Conservation (phyloP, 2,329 filamentous ascomycete species). For the Rutstroemia sp. region DNA sequence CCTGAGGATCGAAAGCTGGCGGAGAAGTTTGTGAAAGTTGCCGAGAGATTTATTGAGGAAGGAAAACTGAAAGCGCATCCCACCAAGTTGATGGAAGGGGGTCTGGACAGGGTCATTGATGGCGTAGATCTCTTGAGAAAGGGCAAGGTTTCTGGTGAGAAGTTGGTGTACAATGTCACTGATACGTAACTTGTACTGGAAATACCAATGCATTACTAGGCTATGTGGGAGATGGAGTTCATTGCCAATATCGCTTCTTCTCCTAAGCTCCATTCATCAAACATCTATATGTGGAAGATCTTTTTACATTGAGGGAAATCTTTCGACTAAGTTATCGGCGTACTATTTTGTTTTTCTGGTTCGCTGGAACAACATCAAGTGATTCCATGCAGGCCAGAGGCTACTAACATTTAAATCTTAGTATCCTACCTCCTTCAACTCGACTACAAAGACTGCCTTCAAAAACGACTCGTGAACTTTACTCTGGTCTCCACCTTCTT, state of each 20-base stretch:
- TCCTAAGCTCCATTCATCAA: too few species aligned
- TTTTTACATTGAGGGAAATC: too few species aligned
- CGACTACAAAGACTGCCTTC: neutral
- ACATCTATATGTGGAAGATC: too few species aligned
- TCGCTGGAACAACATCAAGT: too few species aligned
- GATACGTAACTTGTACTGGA: neutral
- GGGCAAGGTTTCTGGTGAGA: neutral
- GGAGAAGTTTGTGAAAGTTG: neutral
- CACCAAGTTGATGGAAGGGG: neutral
- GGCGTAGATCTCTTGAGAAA: constrained; percentile 3
- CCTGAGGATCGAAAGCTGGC: constrained; percentile 3
- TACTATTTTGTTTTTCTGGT: too few species aligned
- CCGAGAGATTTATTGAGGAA: neutral
- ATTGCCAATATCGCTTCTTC: too few species aligned
- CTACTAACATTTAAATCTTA: too few species aligned
- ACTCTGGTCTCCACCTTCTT: neutral
- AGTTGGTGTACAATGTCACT: neutral
- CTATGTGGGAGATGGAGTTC: too few species aligned
- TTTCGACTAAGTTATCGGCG: too few species aligned
- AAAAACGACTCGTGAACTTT: constrained; percentile 1
- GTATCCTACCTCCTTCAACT: too few species aligned
- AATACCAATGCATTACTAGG: too few species aligned
- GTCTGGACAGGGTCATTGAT: neutral
- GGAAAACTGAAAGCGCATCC: constrained; percentile 1
- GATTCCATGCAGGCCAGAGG: too few species aligned